These are phyloP conservation scores for Trichoderma sp. DNA, from an alignment of 2,329 filamentous ascomycete genomes.

Conservation along the genomic window DNA sequence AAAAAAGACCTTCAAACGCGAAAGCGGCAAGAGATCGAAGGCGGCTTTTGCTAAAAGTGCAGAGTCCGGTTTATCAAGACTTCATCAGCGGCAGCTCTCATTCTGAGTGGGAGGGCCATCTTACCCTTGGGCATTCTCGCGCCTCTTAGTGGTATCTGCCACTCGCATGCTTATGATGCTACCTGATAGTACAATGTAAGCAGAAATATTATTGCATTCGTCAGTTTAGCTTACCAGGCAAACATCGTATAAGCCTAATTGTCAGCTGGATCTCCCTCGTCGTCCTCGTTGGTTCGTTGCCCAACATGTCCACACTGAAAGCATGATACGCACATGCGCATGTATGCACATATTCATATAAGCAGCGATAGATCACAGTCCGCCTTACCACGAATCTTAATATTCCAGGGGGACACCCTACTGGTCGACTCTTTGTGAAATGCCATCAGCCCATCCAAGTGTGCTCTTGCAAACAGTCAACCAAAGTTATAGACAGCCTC, in stretches of 20 bases:
- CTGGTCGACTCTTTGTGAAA: conserved; percentile 4
- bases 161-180: not conserved
- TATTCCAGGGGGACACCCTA: conserved; percentile 7
- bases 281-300: conserved; percentile 17
- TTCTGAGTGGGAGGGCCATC: not conserved
- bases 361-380: not conserved
- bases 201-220: not conserved
- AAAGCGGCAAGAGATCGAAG: not conserved
- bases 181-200: not conserved
- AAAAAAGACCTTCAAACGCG: not conserved
- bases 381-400: conserved; percentile 18
- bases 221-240: not conserved
- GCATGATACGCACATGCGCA: not conserved
- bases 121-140: not conserved
- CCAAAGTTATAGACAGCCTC: conserved; percentile 7
- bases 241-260: not conserved
- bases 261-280: conserved; percentile 7
- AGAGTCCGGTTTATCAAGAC: not conserved
- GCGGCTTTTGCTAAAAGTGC: not conserved
- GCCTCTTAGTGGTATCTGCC: not conserved
- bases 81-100: not conserved
- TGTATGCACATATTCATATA: conserved; percentile 15
- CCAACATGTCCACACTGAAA: conserved; percentile 6
- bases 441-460: not conserved
- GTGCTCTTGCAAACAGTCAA: not conserved